Base-by-base conservation (phyloP, 169 alveolate genomes). In the Eimeria maxima region DNA sequence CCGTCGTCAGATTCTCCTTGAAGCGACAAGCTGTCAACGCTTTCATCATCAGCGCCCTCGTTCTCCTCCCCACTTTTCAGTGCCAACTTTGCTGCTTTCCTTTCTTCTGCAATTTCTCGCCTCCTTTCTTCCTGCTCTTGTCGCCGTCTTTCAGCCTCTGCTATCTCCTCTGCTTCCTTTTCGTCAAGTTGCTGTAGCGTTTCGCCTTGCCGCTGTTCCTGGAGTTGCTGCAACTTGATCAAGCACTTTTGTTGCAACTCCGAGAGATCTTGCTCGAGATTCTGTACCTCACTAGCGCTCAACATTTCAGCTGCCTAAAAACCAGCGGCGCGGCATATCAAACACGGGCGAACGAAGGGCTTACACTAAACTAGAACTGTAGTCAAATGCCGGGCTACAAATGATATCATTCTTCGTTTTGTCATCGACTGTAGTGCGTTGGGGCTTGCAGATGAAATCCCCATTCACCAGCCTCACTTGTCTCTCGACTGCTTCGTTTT, bases 141-240 rank as follows among this genome's bases (percentile, higher is more conserved):
- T 53, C 74, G 27, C 14, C 14, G 91, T 18, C 69, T 83, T n/a
- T 83, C 74, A 22, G 55, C 55, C 4, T 33, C 74, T 53, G 76
- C 74, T 7, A 38, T 16, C 74, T 83, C 91, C 33, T 53, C 55
- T 27, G 91, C 91, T 33, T 83, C 74, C 8, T 83, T 50, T 29
- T 83, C 91, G 5, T 83, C 91, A 13, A 83, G 91, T 16, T n/a
- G 71, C 45, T 53, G 91, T 0, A 83, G 91, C 53, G 27, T 76
- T 29, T 83, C 91, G 22, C 60, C 57, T 53, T 83, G 91, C 38
- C 69, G 91, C 29, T 83, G 76, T 83, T 83, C 91, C 50, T 50
- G 91, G 33, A 83, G 55, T 60, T n/a, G 53, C 22, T 83, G 91
- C 33, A 53, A 18, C 76, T 29, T 83, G 7, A 55, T 33, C 38